Percentiles rank a stretch among this genome's conserved stretches.
Conservation (phyloP, 1,139 yeast genomes). For the Tardiomyces blankii region DNA sequence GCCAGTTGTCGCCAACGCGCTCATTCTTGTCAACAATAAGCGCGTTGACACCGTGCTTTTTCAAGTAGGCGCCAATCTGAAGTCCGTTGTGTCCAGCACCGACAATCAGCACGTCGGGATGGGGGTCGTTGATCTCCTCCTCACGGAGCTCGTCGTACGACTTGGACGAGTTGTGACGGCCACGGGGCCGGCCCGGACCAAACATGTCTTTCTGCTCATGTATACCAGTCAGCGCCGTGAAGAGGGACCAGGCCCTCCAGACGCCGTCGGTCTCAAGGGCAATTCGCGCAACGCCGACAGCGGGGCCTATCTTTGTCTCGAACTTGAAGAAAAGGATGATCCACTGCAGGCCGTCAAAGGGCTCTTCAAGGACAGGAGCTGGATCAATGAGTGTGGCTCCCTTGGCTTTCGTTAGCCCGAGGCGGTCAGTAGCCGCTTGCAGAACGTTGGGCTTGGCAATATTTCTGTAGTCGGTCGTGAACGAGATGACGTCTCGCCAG, state of each 20-base stretch:
- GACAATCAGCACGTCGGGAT: constrained; percentile 32
- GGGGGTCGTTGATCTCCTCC: constrained; percentile 26
- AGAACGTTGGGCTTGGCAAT: constrained; percentile 11
- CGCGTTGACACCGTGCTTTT: constrained; percentile 29
- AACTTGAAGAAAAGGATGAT: constrained; percentile 13
- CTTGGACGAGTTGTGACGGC: constrained; percentile 9
- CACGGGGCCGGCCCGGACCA: constrained; percentile 26
- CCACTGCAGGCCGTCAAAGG: neutral
- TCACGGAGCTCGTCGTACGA: constrained; percentile 6
- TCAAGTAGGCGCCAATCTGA: constrained; percentile 32
- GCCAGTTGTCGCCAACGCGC: constrained; percentile 36
- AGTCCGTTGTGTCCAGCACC: constrained; percentile 39
- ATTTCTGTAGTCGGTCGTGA: constrained; percentile 14
- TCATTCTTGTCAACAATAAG: constrained; percentile 30
- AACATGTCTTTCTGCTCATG: constrained; percentile 26
- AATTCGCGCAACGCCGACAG: constrained; percentile 26
- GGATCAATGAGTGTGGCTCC: constrained; percentile 2
- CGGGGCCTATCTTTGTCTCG: constrained; percentile 25
- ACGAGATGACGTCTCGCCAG: constrained; percentile 16
- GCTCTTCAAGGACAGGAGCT: neutral
- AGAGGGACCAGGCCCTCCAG: constrained; percentile 26
- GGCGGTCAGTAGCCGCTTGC: constrained; percentile 13
- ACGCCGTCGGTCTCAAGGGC: constrained; percentile 11
- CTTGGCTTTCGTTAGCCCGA: constrained; percentile 6
- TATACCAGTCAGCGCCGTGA: constrained; percentile 28